These are phyloP conservation scores for Ramaria sp. DNA, from an alignment of 768 basidiomycete species.

Conservation along the genomic window DNA sequence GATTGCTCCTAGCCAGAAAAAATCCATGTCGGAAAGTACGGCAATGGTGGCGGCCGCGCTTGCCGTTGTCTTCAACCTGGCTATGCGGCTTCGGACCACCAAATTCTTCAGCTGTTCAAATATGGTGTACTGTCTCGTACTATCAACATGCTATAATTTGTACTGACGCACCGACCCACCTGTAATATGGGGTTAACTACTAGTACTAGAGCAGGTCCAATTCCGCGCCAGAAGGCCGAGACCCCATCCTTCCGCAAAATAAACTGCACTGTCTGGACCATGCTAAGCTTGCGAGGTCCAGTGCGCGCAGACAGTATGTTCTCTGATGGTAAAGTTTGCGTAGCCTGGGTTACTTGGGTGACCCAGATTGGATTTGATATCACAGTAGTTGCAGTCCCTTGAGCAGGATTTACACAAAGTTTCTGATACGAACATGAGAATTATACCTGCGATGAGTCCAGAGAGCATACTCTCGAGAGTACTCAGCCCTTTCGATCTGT, in stretches of 20 bases:
- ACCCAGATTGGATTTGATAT: constrained; percentile 97
- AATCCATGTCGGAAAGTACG: constrained; percentile 72
- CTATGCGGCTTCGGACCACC: constrained; percentile 52
- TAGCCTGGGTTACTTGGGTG: constrained; percentile 82
- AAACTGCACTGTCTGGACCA: constrained; percentile 52
- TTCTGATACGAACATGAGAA: not conserved
- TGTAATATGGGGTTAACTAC: constrained; percentile 92
- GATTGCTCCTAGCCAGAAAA: constrained; percentile 89
- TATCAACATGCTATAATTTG: not conserved
- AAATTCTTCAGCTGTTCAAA: constrained; percentile 94
- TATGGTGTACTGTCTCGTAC: constrained; percentile 59
- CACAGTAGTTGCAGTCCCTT: constrained; percentile 81
- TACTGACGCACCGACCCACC: constrained; percentile 14
- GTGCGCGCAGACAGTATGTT: constrained; percentile 12
- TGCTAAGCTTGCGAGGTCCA: constrained; percentile 33
- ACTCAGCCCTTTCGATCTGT: constrained; percentile 53
- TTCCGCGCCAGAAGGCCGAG: constrained; percentile 83
- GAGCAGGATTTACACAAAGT: constrained; percentile 1
- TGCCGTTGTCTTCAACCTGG: constrained; percentile 32
- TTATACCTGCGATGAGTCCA: constrained; percentile 72
- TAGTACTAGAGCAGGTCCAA: constrained; percentile 86
- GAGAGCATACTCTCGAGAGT: constrained; percentile 87
- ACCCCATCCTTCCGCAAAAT: constrained; percentile 68
- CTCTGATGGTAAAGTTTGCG: constrained; percentile 34
- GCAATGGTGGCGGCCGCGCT: constrained; percentile 32